A percentile compares a stretch with the other conserved stretches of the same genome.
phyloP scores from a whole-genome alignment of 163 green algal genomes.

The Scenedesmus sp. region DNA sequence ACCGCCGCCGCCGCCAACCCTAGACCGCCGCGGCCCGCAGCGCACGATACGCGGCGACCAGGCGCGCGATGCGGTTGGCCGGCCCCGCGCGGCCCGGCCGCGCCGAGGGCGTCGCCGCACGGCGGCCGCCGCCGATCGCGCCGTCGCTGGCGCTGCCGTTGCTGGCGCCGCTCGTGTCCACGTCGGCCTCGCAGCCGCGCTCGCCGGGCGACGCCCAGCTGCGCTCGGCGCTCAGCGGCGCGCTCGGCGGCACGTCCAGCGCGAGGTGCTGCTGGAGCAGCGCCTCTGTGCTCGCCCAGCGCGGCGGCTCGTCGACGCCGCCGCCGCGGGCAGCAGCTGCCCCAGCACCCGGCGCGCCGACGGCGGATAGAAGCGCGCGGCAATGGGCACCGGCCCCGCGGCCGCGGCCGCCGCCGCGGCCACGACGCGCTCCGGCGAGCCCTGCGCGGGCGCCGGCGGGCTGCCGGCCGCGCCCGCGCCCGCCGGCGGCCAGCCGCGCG shows the following conservation, averaged over 20 bases:
- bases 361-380: constrained; percentile 17
- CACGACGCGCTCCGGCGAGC: background rate
- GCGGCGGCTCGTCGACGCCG: background rate
- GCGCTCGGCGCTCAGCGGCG: too few relatives aligned
- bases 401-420: constrained; percentile 1
- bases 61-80: too few relatives aligned
- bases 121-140: too few relatives aligned
- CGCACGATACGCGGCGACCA: too few relatives aligned
- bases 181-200: too few relatives aligned
- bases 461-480: background rate
- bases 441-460: background rate
- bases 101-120: too few relatives aligned
- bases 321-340: background rate
- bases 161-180: too few relatives aligned
- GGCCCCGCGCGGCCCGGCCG: too few relatives aligned
- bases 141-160: too few relatives aligned
- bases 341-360: constrained; percentile 22
- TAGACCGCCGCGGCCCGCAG: too few relatives aligned
- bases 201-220: too few relatives aligned
- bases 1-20: too few relatives aligned
- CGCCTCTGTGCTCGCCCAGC: background rate
- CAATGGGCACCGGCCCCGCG: constrained; percentile 14
- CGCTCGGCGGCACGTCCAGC: background rate
- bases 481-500: background rate
- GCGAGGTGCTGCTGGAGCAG: background rate